Conservation (phyloP, 2,329 filamentous ascomycete species). For the Raffaelea deltoideospora region DNA sequence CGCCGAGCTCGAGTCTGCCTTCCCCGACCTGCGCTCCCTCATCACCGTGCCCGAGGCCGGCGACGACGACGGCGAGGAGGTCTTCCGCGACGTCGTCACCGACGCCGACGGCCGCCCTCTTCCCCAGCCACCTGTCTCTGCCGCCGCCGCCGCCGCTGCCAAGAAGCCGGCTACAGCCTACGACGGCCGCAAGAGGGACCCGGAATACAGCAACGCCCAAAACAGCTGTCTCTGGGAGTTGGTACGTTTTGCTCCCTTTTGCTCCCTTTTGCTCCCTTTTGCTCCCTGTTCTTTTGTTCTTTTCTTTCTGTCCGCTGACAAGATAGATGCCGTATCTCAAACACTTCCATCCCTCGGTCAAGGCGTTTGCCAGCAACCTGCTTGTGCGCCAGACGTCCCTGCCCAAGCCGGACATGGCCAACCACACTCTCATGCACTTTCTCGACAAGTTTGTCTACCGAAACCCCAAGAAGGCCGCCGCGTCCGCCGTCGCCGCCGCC, state of each 20-base stretch:
- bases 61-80: slow-evolving; percentile 57
- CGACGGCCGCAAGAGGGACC: slow-evolving; percentile 81
- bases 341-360: slow-evolving; percentile 90
- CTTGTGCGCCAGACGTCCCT: slow-evolving; percentile 55
- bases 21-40: slow-evolving; percentile 66
- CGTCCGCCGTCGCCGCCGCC: no score
- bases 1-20: slow-evolving; percentile 61
- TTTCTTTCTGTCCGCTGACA: neutral
- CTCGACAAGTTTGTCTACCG: slow-evolving; percentile 97
- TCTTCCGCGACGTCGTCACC: slow-evolving; percentile 31
- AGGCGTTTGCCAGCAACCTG: slow-evolving; percentile 62
- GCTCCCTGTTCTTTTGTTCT: neutral
- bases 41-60: slow-evolving; percentile 66
- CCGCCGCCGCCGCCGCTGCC: slow-evolving; percentile 16
- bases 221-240: slow-evolving; percentile 88
- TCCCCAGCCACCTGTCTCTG: slow-evolving; percentile 19
- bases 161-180: slow-evolving; percentile 31
- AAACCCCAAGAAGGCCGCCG: slow-evolving; percentile 83
- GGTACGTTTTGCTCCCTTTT: slow-evolving; percentile 28
- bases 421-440: slow-evolving; percentile 88
- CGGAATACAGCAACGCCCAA: slow-evolving; percentile 86
- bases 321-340: slow-evolving; percentile 46
- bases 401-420: slow-evolving; percentile 77
- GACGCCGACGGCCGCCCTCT: slow-evolving; percentile 45
- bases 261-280: no score